Evolutionary conservation across 2,329 filamentous ascomycete genomes (phyloP), one percentile per base, ranked within the genome.

Genomic region (Xylaria hypoxylon): DNA sequence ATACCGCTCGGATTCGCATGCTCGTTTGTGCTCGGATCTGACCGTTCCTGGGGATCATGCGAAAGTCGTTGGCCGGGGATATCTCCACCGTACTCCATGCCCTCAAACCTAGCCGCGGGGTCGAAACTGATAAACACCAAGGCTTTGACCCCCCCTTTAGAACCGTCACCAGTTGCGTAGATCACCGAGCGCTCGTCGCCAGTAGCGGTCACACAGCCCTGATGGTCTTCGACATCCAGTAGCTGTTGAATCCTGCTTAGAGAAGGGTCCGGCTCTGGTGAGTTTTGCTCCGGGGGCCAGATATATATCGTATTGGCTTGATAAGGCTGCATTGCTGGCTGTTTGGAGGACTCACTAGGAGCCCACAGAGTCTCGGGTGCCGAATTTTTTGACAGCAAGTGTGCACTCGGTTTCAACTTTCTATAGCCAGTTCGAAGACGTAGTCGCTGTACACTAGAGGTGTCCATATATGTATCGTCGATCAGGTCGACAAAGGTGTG

Each of bases 401-500:
- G 40, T 8, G 44, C 31, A 3, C 53, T 26, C 7, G 80, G 75
- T 26, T 77, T 77, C 7, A 77, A 70, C 17, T 75, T 78, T 45
- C 86, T 79, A 33, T 82, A 80, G 2, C 83, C 83, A 10, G 86
- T 78, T 28, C 85, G 81, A 4, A 91, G 77, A 4, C 84, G 81
- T 13, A 87, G 77, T 19, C 79, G 67, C 57, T 78, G 78, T 3
- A 75, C 67, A n/a, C 76, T 70, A 2, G 69, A 64, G 1, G 74
- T 68, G 35, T 75, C 80, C 62, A 77, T 80, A 2, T 75, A 55
- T 2, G 83, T 77, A 67, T 86, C 83, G 67, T 89, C 82, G 5
- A 90, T 84, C 0, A 91, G 74, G 69, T 91, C 89, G 5, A 91
- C 60, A 71, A 87, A 90, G 0, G 87, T 81, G 24, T 80, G 81